Percentiles rank a stretch among this genome's conserved stretches.
phyloP scores from a whole-genome alignment of 2,329 filamentous ascomycete genomes.

The Podosphaera aphanis region DNA sequence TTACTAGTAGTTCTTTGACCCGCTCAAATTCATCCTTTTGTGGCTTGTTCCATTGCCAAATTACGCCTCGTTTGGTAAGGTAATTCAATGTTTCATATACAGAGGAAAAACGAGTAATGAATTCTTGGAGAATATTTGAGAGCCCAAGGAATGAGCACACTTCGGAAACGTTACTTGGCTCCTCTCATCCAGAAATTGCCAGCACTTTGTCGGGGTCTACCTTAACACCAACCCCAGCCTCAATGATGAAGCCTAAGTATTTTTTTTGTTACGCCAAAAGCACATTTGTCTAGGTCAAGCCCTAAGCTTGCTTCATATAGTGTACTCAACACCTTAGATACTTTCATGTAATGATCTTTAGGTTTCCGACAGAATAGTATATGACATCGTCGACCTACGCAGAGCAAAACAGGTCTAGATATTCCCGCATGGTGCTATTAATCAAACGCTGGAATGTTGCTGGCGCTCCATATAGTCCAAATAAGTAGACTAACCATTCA shows the following conservation, averaged over 20 bases:
- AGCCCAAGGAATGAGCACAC: background rate
- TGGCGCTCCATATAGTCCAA: background rate
- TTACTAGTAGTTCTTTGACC: background rate
- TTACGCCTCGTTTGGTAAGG: background rate
- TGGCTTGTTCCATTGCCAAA: background rate
- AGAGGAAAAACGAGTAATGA: background rate
- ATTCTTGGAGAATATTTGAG: background rate
- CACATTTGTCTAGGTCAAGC: background rate
- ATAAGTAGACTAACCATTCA: constrained; percentile 1
- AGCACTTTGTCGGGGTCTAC: background rate
- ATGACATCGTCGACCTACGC: background rate
- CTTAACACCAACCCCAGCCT: background rate
- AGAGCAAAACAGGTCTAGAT: background rate
- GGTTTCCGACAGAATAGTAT: background rate
- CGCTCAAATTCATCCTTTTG: background rate
- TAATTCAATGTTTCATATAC: background rate
- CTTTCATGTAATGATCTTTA: too few species aligned
- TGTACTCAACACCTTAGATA: too few species aligned
- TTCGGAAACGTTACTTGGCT: background rate
- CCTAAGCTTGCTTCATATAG: too few species aligned
- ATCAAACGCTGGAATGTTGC: constrained; percentile 1
- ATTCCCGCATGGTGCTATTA: background rate
- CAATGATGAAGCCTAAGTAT: background rate
- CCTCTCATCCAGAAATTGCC: background rate
- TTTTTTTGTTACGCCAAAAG: background rate